A percentile compares a stretch with the other conserved stretches of the same genome.
These are phyloP conservation scores for Exobasidium rhododendri DNA, from an alignment of 1,284 basidiomycete species.

Conservation along the genomic window DNA sequence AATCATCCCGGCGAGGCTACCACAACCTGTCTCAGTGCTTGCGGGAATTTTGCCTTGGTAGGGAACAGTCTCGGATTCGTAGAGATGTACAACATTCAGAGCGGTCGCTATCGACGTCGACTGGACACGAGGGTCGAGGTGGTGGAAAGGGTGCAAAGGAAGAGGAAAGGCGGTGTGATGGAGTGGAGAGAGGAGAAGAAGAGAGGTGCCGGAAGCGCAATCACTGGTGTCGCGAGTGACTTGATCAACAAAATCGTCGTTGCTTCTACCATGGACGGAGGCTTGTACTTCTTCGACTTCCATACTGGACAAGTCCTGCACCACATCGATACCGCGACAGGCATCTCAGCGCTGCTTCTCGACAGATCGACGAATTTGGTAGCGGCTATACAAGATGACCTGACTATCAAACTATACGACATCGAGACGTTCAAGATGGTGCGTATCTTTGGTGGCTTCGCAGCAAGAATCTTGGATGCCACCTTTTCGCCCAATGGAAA, in stretches of 20 bases:
- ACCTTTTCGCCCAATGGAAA: slow-evolving; percentile 85
- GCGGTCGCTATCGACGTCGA: slow-evolving; percentile 75
- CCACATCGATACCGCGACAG: slow-evolving; percentile 67
- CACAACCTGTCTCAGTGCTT: slow-evolving; percentile 70
- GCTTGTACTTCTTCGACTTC: slow-evolving; percentile 90
- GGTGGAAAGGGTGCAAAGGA: slow-evolving; percentile 24
- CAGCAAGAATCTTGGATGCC: slow-evolving; percentile 43
- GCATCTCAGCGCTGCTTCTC: slow-evolving; percentile 69
- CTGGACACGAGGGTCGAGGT: slow-evolving; percentile 18
- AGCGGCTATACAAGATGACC: slow-evolving; percentile 79
- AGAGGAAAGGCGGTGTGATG: slow-evolving; percentile 24
- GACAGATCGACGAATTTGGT: slow-evolving; percentile 85
- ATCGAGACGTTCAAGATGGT: slow-evolving; percentile 84
- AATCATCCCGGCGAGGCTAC: slow-evolving; percentile 13
- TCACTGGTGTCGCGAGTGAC: slow-evolving; percentile 79
- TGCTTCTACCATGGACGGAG: slow-evolving; percentile 79
- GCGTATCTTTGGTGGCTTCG: slow-evolving; percentile 66
- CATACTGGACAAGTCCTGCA: slow-evolving; percentile 72
- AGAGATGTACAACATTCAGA: slow-evolving; percentile 63
- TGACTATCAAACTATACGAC: slow-evolving; percentile 78
- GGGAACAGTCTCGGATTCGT: slow-evolving; percentile 46
- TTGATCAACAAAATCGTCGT: slow-evolving; percentile 77
- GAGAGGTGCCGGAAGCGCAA: slow-evolving; percentile 18
- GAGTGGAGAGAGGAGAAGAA: slow-evolving; percentile 22
- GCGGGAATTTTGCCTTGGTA: slow-evolving; percentile 90